These are phyloP conservation scores for Singerocomus inundabilis DNA, from an alignment of 1,284 basidiomycete genomes.

Conservation along the genomic window DNA sequence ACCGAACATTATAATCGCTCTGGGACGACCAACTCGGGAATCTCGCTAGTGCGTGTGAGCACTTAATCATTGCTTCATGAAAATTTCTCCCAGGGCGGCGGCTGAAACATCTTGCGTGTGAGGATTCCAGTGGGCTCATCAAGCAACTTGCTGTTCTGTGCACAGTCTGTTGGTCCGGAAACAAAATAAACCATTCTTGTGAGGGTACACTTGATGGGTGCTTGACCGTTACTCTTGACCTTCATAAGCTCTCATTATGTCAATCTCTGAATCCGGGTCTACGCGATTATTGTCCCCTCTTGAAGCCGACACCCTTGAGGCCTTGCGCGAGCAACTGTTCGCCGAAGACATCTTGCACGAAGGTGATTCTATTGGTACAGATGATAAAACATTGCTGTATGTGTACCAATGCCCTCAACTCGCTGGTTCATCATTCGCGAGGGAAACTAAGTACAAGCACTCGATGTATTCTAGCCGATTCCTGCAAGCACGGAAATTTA, in stretches of 20 bases:
- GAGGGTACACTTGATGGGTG: background rate
- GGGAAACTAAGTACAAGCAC: constrained; percentile 4
- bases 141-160: background rate
- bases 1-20: background rate
- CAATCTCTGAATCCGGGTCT: constrained; percentile 4
- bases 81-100: too few species aligned
- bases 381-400: constrained; percentile 61
- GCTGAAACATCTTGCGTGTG: background rate
- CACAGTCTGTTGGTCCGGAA: background rate
- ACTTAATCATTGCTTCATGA: background rate
- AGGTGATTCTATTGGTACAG: constrained; percentile 63
- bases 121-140: background rate
- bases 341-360: constrained; percentile 53
- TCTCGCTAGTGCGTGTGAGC: background rate
- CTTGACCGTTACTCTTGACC: background rate
- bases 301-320: constrained; percentile 21
- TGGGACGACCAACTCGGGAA: background rate
- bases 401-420: constrained; percentile 15
- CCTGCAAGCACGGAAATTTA: constrained; percentile 61
- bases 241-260: constrained; percentile 14
- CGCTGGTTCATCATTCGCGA: background rate
- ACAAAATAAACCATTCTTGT: constrained; percentile 2
- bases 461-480: constrained; percentile 51
- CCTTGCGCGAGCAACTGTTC: constrained; percentile 50
- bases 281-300: constrained; percentile 16